Conservation (phyloP, 352 stramenopile genomes). For the Blastocystis sp. region DNA sequence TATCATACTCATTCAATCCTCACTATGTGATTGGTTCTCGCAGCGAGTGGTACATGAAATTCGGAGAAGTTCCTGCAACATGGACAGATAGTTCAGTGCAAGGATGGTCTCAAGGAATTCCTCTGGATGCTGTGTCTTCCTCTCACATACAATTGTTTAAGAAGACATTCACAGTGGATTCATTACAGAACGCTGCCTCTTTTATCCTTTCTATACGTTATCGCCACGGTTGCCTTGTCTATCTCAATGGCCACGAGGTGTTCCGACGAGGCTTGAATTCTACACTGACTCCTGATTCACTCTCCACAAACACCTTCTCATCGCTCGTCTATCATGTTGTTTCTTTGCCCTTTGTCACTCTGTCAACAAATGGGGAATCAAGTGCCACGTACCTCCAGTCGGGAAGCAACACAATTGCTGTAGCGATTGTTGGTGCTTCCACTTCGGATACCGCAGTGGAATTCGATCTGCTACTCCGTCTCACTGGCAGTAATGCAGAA, state of each 20-base stretch:
- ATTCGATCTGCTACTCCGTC: neutral
- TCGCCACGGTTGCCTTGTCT: conserved; percentile 33
- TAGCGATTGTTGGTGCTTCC: neutral
- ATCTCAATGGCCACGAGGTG: conserved; percentile 52
- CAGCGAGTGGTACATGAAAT: neutral
- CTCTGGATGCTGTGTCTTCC: neutral
- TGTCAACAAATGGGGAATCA: neutral
- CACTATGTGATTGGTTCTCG: neutral
- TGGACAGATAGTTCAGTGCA: neutral
- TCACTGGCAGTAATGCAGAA: neutral
- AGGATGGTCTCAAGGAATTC: neutral
- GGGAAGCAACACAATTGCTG: neutral
- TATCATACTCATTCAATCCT: neutral
- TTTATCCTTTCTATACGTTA: conserved; percentile 26
- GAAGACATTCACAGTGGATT: neutral
- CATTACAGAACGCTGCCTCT: neutral
- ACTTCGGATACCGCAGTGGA: neutral
- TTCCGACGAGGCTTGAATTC: neutral
- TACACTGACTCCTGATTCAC: neutral
- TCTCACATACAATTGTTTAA: neutral
- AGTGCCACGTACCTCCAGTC: neutral
- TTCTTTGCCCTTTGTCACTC: neutral
- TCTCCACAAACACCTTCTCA: neutral
- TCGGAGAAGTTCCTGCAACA: neutral
- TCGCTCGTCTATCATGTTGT: neutral